Conservation (phyloP, 2,329 filamentous ascomycete genomes). For the Graphilbum ipis-grandicollis region DNA sequence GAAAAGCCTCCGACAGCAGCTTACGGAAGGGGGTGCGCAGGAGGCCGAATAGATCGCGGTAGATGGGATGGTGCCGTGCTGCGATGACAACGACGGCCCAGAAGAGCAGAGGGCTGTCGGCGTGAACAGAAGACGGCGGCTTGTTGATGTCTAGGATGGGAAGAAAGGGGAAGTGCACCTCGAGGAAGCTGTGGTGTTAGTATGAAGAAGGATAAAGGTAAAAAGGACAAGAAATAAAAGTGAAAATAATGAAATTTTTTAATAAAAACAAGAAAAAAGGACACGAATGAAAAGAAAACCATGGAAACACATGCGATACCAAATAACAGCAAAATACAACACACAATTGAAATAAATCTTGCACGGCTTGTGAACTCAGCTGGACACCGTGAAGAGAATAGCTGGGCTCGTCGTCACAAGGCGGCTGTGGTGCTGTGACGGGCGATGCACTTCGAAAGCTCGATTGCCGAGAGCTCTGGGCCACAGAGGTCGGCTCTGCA, state of each 20-base stretch:
- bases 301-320: too few relatives aligned
- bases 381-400: neutral
- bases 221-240: neutral
- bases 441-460: neutral
- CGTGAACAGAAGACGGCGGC: neutral
- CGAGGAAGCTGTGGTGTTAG: neutral
- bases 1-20: neutral
- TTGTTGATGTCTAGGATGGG: conserved; percentile 2
- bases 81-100: conserved; percentile 2
- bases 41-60: neutral
- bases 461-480: neutral
- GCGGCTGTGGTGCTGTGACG: neutral
- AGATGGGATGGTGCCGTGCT: conserved; percentile 1
- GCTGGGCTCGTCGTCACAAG: neutral
- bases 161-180: neutral
- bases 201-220: neutral
- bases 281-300: neutral
- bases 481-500: neutral
- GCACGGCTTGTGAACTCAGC: neutral
- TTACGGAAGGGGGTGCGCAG: neutral
- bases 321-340: neutral
- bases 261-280: neutral
- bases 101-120: conserved; percentile 3
- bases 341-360: conserved; percentile 2
- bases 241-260: too few relatives aligned